Conservation (phyloP, 2,329 filamentous ascomycete species). For the Bipolaris sorokiniana region DNA sequence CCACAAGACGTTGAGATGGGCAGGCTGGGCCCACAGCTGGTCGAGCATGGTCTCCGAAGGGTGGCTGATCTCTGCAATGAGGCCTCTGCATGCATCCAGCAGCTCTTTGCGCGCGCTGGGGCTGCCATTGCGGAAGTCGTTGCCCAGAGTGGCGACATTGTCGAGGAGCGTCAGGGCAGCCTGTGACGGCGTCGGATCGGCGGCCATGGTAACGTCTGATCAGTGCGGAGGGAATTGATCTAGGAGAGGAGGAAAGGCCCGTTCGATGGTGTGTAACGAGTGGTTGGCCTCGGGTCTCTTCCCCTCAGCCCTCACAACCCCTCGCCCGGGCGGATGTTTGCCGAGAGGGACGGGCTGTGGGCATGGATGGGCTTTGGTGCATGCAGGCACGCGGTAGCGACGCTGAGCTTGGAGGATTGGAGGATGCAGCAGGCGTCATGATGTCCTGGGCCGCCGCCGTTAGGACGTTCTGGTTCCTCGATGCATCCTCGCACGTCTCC, state of each 20-base stretch:
- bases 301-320: background rate
- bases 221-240: background rate
- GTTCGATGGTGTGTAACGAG: background rate
- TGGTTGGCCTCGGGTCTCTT: background rate
- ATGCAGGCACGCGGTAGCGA: background rate
- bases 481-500: background rate
- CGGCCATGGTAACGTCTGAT: slow-evolving; percentile 4
- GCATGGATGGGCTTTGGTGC: background rate
- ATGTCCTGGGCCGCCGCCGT: background rate
- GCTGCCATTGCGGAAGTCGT: slow-evolving; percentile 23
- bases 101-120: slow-evolving; percentile 29
- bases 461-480: no score
- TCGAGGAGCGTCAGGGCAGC: slow-evolving; percentile 27
- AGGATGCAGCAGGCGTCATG: background rate
- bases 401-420: background rate
- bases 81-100: slow-evolving; percentile 26
- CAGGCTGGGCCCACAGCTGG: slow-evolving; percentile 33
- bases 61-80: slow-evolving; percentile 33
- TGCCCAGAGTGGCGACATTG: slow-evolving; percentile 25
- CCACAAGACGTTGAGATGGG: slow-evolving; percentile 28
- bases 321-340: background rate
- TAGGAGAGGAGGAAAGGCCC: background rate
- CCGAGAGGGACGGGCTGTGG: background rate
- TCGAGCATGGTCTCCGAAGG: slow-evolving; percentile 32
- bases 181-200: slow-evolving; percentile 3